Conservation (phyloP, 176 grass and related monocot genomes). For the Oryza punctata region DNA sequence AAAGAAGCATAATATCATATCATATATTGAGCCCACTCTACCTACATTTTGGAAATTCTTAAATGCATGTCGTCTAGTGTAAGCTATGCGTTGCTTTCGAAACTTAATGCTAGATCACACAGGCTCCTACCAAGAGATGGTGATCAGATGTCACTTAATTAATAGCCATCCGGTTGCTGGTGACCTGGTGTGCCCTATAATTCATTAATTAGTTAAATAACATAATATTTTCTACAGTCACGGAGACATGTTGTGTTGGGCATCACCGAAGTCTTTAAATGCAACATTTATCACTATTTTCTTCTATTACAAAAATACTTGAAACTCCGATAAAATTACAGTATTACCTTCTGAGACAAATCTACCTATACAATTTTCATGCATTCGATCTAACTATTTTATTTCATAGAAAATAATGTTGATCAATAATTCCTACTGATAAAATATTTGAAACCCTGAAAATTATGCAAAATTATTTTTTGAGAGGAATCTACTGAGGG, state of each 20-base stretch:
- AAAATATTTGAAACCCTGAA: too few relatives aligned
- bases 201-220: not conserved
- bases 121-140: not conserved
- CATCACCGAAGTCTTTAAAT: not conserved
- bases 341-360: too few relatives aligned
- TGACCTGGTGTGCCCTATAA: not conserved
- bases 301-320: too few relatives aligned
- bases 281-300: too few relatives aligned
- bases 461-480: too few relatives aligned
- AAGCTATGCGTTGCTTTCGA: conserved; percentile 6
- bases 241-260: not conserved
- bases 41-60: not conserved
- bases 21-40: conserved; percentile 16
- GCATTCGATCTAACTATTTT: not conserved
- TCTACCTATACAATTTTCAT: too few relatives aligned
- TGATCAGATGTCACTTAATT: not conserved
- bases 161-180: not conserved
- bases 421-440: too few relatives aligned
- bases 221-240: not conserved
- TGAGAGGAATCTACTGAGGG: too few relatives aligned
- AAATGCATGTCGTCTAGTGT: conserved; percentile 15
- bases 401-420: too few relatives aligned
- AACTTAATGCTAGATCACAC: not conserved
- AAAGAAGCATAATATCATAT: conserved; percentile 1
- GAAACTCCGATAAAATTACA: too few relatives aligned